Percentiles rank a stretch among this genome's conserved stretches.
Conservation (phyloP, 2,329 filamentous ascomycete species). For the Ascochyta lentis region DNA sequence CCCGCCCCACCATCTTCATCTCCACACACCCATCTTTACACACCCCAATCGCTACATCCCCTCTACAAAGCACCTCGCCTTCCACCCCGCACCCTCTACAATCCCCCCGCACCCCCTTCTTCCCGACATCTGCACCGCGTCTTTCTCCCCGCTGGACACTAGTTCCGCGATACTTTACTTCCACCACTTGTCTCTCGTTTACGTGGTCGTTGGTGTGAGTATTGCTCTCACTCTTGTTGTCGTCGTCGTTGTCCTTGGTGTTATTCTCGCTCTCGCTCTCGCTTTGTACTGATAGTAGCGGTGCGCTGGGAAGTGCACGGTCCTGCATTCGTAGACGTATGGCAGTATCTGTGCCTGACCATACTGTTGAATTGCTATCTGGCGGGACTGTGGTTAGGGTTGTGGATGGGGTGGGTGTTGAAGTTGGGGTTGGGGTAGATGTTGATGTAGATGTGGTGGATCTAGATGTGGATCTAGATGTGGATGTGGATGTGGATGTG, state of each 20-base stretch:
- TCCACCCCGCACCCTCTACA: not conserved
- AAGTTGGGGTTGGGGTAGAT: not conserved
- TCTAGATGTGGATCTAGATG: too few relatives aligned
- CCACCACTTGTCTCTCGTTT: too few relatives aligned
- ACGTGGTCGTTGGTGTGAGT: too few relatives aligned
- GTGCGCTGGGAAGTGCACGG: not conserved
- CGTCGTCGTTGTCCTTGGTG: too few relatives aligned
- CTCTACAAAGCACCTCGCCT: not conserved
- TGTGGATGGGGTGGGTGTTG: not conserved
- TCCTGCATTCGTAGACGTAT: not conserved
- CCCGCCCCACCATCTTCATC: not conserved
- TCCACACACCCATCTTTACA: conserved; percentile 1
- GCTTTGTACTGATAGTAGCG: not conserved
- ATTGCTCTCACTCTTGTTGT: not conserved
- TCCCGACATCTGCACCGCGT: too few relatives aligned
- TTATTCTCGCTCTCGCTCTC: not conserved
- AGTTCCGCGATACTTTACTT: too few relatives aligned
- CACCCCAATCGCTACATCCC: conserved; percentile 2
- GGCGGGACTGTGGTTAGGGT: not conserved
- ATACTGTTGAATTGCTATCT: not conserved
- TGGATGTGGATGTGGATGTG: too few relatives aligned
- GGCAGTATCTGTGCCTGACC: conserved; percentile 1
- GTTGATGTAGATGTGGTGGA: too few relatives aligned
- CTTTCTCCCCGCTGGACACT: too few relatives aligned
- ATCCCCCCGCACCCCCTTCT: not conserved